Evolutionary conservation across 2,329 filamentous ascomycete genomes (phyloP), one percentile per base, ranked within the genome.

Genomic region (Aspergillus sergii): DNA sequence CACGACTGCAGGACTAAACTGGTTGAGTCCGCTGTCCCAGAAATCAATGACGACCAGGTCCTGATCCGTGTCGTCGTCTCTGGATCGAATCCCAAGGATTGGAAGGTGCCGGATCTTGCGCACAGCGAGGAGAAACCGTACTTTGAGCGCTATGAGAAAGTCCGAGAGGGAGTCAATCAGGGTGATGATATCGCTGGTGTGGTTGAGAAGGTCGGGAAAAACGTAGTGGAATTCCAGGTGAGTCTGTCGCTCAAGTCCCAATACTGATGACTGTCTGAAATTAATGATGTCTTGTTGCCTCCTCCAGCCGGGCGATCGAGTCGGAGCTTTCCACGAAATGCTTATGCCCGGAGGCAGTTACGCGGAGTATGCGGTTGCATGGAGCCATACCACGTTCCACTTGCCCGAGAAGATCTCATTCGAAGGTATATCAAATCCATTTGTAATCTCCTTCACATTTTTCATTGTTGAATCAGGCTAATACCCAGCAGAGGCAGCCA

Each of bases 351-450:
- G 79, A n/a, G 86, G 86, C 2, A 81, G 78, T 36, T 88, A 82
- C 65, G 86, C 84, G 2, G 85, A 88, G 64, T 88, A 87, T 69
- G 84, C 84, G 0, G 70, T 88, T 7, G 81, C 81, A 1, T 82
- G 78, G 79, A 78, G 78, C 34, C 78, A 85, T 63, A 84, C 84
- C 0, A 88, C 85, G 0, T 85, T 86, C 72, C 84, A 84, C 68
- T 74, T 88, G 16, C 83, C 85, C 0, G 66, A 78, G 26, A 76
- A 79, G 28, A 79, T 78, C 0, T 81, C 77, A 7, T 88, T 87
- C 58, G 84, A 88, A 74, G 83, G 82, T 81, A 36, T 36, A 36
- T 36, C 14, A 2, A 16, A 36, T 5, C 0, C 5, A 5, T 4
- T 6, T 36, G 34, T 16, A 7, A 3, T 11, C 34, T 36, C 14